Conservation (phyloP, 345 rosid species). For the Noccaea bulbosa region DNA sequence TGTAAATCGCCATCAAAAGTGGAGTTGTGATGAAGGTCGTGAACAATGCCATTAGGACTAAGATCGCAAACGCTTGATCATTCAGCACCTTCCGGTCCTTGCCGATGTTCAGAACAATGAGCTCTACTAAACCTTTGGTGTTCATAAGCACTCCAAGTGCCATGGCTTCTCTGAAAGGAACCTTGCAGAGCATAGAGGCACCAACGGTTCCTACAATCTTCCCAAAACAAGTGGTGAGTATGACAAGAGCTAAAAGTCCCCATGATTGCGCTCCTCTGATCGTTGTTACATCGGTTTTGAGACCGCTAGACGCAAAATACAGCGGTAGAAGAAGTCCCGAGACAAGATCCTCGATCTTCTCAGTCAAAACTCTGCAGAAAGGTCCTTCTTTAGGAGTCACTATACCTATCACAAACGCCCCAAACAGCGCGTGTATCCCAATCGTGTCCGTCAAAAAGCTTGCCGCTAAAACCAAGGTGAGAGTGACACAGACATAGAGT, state of each 20-base stretch:
- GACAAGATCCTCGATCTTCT: constrained; percentile 60
- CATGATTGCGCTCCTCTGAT: constrained; percentile 52
- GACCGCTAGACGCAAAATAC: constrained; percentile 63
- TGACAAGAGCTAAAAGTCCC: constrained; percentile 55
- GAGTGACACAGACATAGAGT: constrained; percentile 52
- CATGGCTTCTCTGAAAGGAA: constrained; percentile 56
- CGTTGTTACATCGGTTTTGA: constrained; percentile 58
- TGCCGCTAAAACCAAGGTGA: constrained; percentile 54
- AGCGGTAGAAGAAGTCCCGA: constrained; percentile 57
- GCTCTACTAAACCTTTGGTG: constrained; percentile 79
- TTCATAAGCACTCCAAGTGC: constrained; percentile 67
- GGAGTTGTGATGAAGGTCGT: constrained; percentile 79
- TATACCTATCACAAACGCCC: constrained; percentile 59
- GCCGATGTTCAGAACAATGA: constrained; percentile 75
- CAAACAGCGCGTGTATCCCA: constrained; percentile 63
- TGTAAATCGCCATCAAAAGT: constrained; percentile 53
- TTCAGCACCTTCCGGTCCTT: constrained; percentile 64
- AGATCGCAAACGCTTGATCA: constrained; percentile 62
- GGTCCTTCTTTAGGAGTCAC: constrained; percentile 57
- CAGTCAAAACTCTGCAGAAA: constrained; percentile 46
- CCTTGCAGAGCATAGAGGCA: constrained; percentile 50
- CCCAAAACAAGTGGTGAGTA: constrained; percentile 56
- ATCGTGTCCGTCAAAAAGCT: constrained; percentile 59
- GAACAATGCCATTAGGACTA: constrained; percentile 69
- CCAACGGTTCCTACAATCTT: constrained; percentile 59